phyloP scores from a whole-genome alignment of 2,329 filamentous ascomycete genomes.

The Fusarium equiseti region DNA sequence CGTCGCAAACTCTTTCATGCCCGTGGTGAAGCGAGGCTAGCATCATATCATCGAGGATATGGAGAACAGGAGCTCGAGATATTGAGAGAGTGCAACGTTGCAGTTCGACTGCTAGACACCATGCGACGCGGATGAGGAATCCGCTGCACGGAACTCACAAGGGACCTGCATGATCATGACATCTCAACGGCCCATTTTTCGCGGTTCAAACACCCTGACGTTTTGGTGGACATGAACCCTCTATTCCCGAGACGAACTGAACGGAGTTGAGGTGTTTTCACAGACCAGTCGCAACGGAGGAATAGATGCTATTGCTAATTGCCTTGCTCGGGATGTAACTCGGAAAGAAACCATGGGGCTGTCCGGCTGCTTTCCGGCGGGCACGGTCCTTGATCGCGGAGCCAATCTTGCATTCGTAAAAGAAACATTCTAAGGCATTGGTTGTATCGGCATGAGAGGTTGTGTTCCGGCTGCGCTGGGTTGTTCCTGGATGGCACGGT shows the following conservation, averaged over 20 bases:
- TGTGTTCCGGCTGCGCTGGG: constrained; percentile 2
- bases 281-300: constrained; percentile 6
- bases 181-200: constrained; percentile 12
- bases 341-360: constrained; percentile 2
- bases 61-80: constrained; percentile 1
- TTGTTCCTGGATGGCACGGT: neutral
- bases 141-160: constrained; percentile 14
- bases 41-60: constrained; percentile 12
- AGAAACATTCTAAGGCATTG: constrained; percentile 6
- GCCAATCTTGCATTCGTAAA: constrained; percentile 10
- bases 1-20: neutral
- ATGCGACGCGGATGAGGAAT: constrained; percentile 2
- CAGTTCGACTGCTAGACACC: constrained; percentile 5
- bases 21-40: neutral
- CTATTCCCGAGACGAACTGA: constrained; percentile 12
- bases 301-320: constrained; percentile 1
- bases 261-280: neutral
- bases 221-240: constrained; percentile 7
- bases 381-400: constrained; percentile 13
- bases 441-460: constrained; percentile 6
- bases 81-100: constrained; percentile 28
- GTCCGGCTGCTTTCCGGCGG: constrained; percentile 15
- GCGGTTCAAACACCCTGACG: constrained; percentile 12
- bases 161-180: constrained; percentile 20
- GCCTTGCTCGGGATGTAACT: constrained; percentile 6